Evolutionary conservation across 371 early-diverging fungal species (phyloP).

Genomic region (Mortierella sp.): DNA sequence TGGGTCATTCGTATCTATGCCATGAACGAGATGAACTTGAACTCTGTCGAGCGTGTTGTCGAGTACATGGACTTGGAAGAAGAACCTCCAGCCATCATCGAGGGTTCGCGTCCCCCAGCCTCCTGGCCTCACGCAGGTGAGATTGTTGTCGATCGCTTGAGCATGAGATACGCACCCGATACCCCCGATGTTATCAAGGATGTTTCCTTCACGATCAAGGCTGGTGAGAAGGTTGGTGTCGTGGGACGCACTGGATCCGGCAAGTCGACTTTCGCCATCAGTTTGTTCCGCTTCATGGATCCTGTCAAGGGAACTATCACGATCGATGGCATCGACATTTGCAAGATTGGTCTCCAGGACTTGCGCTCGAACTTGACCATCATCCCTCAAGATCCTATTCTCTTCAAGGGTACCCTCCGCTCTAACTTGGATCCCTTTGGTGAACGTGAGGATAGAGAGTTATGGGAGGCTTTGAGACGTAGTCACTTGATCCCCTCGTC

Average conservation of each 20-base stretch:
- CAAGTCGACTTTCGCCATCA: slow-evolving; percentile 75
- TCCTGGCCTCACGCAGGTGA: slow-evolving; percentile 83
- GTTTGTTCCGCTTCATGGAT: slow-evolving; percentile 81
- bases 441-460: slow-evolving; percentile 66
- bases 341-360: slow-evolving; percentile 71
- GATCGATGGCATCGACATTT: slow-evolving; percentile 79
- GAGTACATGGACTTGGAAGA: slow-evolving; percentile 74
- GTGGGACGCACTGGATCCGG: slow-evolving; percentile 74
- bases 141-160: slow-evolving; percentile 73
- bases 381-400: slow-evolving; percentile 80
- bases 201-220: slow-evolving; percentile 52
- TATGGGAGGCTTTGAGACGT: slow-evolving; percentile 76
- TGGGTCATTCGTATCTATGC: slow-evolving; percentile 88
- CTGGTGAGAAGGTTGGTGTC: slow-evolving; percentile 62
- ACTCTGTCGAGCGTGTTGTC: slow-evolving; percentile 78
- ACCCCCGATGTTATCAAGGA: slow-evolving; percentile 77
- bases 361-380: slow-evolving; percentile 76
- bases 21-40: slow-evolving; percentile 74
- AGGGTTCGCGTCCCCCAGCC: slow-evolving; percentile 58
- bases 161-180: slow-evolving; percentile 77
- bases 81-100: slow-evolving; percentile 67
- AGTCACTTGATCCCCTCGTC: slow-evolving; percentile 57
- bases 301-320: slow-evolving; percentile 69
- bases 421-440: slow-evolving; percentile 80
- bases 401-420: slow-evolving; percentile 77